Evolutionary conservation across 73 alveolate genomes (phyloP), one percentile per base, ranked within the genome.

Genomic region (Diophrys appendiculata): DNA sequence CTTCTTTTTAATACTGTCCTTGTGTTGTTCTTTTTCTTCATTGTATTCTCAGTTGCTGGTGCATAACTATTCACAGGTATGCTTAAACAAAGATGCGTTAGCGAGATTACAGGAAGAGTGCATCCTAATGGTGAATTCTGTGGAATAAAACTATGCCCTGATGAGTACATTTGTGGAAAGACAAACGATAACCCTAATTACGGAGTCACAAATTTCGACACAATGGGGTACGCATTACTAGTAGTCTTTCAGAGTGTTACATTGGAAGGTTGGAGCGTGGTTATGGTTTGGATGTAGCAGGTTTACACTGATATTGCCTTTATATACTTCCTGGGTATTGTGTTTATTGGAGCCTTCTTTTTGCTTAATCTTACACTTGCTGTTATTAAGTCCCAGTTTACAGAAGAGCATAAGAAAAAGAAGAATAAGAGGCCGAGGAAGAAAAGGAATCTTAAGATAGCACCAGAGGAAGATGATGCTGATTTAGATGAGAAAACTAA

Each of bases 31-130:
- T 96, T 96, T 87, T 93, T 93, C 90, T 92, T 85, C 77, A 74
- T 96, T 29, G 85, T 97, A 32, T 97, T 97, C 85, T 97, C 98
- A 24, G 88, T 95, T 11, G 98, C 98, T 29, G 99, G 99, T 14
- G 30, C 88, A 13, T 94, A 96, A 79, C 86, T 97, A 78, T 97
- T 94, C 91, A 81, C 89, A 68, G 99, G 99, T 0, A 72, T 85
- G 56, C 86, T 95, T 29, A 84, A 80, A 60, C 82, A 92, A 33
- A 76, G 98, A 76, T 96, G 99, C 54, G 90, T 96, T 81, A 85
- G 69, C 65, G 84, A 52, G 55, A 78, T 84, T 69, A 83, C 95
- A 43, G 95, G 99, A 78, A 54, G 70, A 23, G 54, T 88, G 24
- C 78, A 72, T 73, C 77, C 60, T 28, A 86, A 72, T 84, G 55